phyloP scores from a whole-genome alignment of 2,329 filamentous ascomycete genomes.

The Sclerotinia minor region DNA sequence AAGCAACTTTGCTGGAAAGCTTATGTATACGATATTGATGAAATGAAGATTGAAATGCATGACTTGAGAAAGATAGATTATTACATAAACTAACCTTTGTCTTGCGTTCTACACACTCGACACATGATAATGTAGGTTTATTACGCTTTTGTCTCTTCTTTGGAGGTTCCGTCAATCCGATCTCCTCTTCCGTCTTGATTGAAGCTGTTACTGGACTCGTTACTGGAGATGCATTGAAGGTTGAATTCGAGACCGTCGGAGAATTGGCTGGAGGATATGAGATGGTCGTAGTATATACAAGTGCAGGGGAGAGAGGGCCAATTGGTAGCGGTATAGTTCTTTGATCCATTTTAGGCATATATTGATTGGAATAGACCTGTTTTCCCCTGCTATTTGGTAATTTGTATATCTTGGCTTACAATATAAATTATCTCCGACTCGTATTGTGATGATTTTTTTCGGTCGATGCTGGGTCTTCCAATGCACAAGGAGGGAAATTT shows the following conservation, averaged over 20 bases:
- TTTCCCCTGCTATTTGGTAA: not conserved
- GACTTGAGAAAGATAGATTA: not conserved
- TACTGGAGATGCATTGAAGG: slow-evolving; percentile 23
- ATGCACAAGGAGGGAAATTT: slow-evolving; percentile 11
- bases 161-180: slow-evolving; percentile 28
- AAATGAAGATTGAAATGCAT: not conserved
- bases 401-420: not conserved
- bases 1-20: slow-evolving; percentile 17
- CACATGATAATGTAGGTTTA: slow-evolving; percentile 77
- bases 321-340: slow-evolving; percentile 2
- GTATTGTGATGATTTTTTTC: too few relatives aligned
- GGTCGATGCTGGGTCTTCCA: not conserved
- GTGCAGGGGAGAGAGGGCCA: slow-evolving; percentile 28
- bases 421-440: too few relatives aligned
- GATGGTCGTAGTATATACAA: slow-evolving; percentile 26
- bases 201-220: slow-evolving; percentile 25
- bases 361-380: not conserved
- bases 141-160: slow-evolving; percentile 78
- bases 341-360: slow-evolving; percentile 27
- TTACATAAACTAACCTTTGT: slow-evolving; percentile 60
- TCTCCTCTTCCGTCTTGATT: slow-evolving; percentile 28
- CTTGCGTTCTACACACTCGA: slow-evolving; percentile 79
- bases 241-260: slow-evolving; percentile 31
- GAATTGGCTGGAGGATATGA: slow-evolving; percentile 25
- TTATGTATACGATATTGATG: too few relatives aligned